These are phyloP conservation scores for Melampsora allii-populina DNA, from an alignment of 1,284 basidiomycete species.

Conservation along the genomic window DNA sequence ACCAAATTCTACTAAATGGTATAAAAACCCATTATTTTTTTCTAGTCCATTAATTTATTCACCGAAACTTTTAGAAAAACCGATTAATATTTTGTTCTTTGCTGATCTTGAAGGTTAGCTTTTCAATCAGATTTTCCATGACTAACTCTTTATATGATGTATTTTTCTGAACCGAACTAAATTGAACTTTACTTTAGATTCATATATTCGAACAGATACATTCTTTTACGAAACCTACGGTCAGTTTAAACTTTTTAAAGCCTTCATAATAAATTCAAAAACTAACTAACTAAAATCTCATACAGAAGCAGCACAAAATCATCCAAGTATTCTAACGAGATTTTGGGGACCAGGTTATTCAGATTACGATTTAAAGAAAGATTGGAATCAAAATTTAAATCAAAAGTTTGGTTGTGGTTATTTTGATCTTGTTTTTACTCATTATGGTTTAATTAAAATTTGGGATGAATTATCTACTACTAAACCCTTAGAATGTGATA, in stretches of 20 bases:
- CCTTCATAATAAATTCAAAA: not conserved
- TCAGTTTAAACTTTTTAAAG: not conserved
- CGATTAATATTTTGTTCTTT: not conserved
- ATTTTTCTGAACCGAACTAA: not conserved
- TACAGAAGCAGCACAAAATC: not conserved
- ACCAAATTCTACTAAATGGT: not conserved
- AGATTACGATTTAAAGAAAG: not conserved
- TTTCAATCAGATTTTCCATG: not conserved
- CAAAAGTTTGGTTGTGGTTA: not conserved
- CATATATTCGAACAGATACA: not conserved
- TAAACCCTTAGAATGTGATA: not conserved
- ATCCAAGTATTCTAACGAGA: not conserved
- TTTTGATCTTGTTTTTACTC: not conserved
- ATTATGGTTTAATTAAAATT: not conserved
- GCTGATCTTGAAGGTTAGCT: constrained; percentile 2
- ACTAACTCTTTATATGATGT: not conserved
- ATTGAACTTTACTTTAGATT: not conserved
- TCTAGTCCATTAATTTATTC: not conserved
- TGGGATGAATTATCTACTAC: not conserved
- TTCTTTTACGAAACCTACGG: constrained; percentile 4
- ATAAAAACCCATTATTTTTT: not conserved
- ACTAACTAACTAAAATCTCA: not conserved
- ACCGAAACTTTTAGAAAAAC: not conserved
- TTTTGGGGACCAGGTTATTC: not conserved
- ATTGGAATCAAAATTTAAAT: not conserved